Base-by-base conservation (phyloP, 2,329 filamentous ascomycete species). In the Colletotrichum sojae region DNA sequence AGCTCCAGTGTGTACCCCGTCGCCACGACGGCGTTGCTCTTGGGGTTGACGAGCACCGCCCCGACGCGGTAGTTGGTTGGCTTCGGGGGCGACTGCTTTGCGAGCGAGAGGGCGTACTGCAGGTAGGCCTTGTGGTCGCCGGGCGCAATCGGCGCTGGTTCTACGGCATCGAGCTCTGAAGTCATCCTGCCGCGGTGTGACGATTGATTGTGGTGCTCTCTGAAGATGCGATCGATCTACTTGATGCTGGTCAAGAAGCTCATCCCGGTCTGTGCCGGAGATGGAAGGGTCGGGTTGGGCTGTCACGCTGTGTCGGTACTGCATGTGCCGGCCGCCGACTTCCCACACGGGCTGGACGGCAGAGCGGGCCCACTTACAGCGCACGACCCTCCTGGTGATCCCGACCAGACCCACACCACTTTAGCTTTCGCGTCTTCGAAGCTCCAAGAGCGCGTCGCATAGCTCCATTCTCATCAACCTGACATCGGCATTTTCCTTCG, bases 31-130 rank as follows among this genome's bases (percentile, higher is more conserved):
- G 81, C 78, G 73, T 90, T 86, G 43, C 83, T 85, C 49, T 81
- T 80, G 15, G 84, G 78, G 67, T 90, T 85, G 20, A 96, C 86
- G 46, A 98, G 86, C n/a, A 97, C 80, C n/a, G 96, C 96, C 49
- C 96, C 96, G 22, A 99, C 95, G 69, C 95, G 90, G 83, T 94
- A 99, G 80, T 98, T 98, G 59, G 94, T 94, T 2, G 95, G 92
- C 75, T 92, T 94, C 31, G 94, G 94, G 2, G 94, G 93, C 12
- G 95, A 97, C 72, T 92, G 88, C 43, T 87, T 86, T 13, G 96
- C 95, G 71, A 94, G 85, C n/a, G 86, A 82, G 66, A 98, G 88
- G 45, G 94, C 94, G 64, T 91, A 83, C 63, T 84, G 87, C 84
- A 98, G 92, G 77, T 83, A 83, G 2, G 76, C 80, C 56, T 77